Conservation (phyloP, 192 early-diverging fungal genomes). For the Chytriomyces hyalinus region DNA sequence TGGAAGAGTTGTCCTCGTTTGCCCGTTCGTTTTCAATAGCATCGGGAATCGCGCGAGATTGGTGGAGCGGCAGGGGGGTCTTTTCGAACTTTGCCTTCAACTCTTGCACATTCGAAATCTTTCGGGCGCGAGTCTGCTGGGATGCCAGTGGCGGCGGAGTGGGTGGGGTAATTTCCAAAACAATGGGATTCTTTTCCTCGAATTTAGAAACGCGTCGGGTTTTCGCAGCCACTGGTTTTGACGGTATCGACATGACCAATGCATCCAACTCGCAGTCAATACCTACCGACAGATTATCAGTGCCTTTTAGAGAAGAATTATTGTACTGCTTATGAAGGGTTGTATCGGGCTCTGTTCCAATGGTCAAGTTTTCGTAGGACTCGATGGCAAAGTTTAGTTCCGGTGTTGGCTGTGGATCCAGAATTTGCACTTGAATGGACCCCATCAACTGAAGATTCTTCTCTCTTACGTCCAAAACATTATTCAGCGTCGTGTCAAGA, state of each 20-base stretch:
- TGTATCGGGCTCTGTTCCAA: neutral
- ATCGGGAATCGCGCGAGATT: too few relatives aligned
- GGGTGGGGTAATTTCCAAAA: neutral
- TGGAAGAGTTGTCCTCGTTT: too few relatives aligned
- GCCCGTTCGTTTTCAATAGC: too few relatives aligned
- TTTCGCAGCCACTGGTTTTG: neutral
- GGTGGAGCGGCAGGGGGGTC: too few relatives aligned
- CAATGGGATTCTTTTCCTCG: neutral
- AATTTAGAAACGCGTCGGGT: neutral
- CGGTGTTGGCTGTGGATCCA: neutral
- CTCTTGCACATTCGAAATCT: constrained; percentile 17
- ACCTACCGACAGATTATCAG: neutral
- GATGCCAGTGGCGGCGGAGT: neutral
- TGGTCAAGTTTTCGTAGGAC: constrained; percentile 3
- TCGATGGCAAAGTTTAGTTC: neutral
- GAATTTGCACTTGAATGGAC: constrained; percentile 1
- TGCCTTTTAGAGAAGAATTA: neutral
- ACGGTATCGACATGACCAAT: neutral
- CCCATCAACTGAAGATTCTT: neutral
- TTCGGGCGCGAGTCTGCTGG: neutral
- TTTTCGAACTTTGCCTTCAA: constrained; percentile 15
- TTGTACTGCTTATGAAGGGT: neutral
- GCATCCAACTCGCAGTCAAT: neutral
- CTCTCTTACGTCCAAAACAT: neutral
- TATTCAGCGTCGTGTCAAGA: neutral